Evolutionary conservation across 2,329 filamentous ascomycete species (phyloP).

Genomic region (Xylariaceae sp.): DNA sequence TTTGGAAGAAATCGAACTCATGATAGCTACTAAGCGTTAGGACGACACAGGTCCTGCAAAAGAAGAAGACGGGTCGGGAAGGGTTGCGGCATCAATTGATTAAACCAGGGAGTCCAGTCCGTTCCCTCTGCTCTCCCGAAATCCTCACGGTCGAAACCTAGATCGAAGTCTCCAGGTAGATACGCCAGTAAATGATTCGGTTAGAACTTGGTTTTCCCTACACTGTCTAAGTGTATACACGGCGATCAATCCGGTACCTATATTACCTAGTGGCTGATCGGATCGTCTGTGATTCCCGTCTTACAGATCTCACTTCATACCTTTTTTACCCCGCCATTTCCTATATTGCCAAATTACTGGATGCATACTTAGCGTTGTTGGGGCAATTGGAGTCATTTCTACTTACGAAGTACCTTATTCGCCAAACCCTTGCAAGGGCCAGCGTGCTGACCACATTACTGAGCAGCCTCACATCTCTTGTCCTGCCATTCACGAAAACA

Average conservation of each 20-base stretch:
- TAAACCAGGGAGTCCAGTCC: conserved; percentile 3
- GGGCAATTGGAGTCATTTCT: conserved; percentile 6
- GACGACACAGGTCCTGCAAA: not conserved
- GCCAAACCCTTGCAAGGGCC: conserved; percentile 12
- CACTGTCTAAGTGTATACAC: not conserved
- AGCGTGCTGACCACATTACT: not conserved
- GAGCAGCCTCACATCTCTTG: conserved; percentile 11
- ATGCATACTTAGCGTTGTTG: conserved; percentile 6
- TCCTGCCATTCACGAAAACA: conserved; percentile 7
- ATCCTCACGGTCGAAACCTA: not conserved
- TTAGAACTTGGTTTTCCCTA: not conserved
- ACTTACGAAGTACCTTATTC: no score
- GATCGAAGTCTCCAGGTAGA: not conserved
- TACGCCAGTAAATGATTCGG: not conserved
- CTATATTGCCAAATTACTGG: conserved; percentile 18
- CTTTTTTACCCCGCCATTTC: conserved; percentile 19
- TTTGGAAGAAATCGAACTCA: not conserved
- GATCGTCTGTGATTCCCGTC: conserved; percentile 17
- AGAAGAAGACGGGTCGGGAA: not conserved
- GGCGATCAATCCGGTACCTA: not conserved
- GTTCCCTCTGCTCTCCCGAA: not conserved
- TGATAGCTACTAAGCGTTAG: not conserved
- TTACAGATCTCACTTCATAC: conserved; percentile 6
- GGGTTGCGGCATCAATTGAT: conserved; percentile 3
- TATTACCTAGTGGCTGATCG: conserved; percentile 17